Base-by-base conservation (phyloP, 192 early-diverging fungal species). In the Phycomyces nitens region DNA sequence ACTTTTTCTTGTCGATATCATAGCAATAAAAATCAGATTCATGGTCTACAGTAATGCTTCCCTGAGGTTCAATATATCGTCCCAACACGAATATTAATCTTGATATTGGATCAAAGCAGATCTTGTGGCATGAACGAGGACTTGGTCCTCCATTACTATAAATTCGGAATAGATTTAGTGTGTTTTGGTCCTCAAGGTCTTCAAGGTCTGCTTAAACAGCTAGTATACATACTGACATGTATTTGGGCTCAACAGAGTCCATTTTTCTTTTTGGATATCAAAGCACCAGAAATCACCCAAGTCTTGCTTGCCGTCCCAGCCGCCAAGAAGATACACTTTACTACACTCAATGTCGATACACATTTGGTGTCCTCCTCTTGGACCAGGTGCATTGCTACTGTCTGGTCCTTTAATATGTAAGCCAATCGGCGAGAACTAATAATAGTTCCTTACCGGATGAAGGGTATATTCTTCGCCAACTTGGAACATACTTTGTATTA, bases 361-460 rank as follows among this genome's bases (percentile, higher is more conserved):
- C 94, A 97, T 94, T 73, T 97, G 96, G 75, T 99, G 96, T 2
- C 95, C 96, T 40, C 95, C 95, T 52, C 96, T 80, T 34, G 86
- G 83, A 23, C 83, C 68, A 11, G 90, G 90, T 44, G 75, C 58
- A 5, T 75, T 58, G 0, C 74, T 77, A 29, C 78, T 34, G 7
- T 34, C 29, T 34, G 29, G 29, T 34, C 29, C 79, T 62, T 24
- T 24, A 0, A 47, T 23, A 44, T 39, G 16, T 23, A 38, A 53
- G 34, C 68, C 72, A 69, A 42, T 66, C 79, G 20, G 43, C 16
- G 43, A 44, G 41, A 22, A 21, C n/a, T 18, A 49, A 24, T 14
- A 16, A 50, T 22, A 50, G 9, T 16, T 15, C 49, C 52, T 54
- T 71, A 86, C 84, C 66, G 12, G 69, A 50, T 21, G 60, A 68